Evolutionary conservation across 306 rosid species (phyloP).

Genomic region (Argentina anserina): DNA sequence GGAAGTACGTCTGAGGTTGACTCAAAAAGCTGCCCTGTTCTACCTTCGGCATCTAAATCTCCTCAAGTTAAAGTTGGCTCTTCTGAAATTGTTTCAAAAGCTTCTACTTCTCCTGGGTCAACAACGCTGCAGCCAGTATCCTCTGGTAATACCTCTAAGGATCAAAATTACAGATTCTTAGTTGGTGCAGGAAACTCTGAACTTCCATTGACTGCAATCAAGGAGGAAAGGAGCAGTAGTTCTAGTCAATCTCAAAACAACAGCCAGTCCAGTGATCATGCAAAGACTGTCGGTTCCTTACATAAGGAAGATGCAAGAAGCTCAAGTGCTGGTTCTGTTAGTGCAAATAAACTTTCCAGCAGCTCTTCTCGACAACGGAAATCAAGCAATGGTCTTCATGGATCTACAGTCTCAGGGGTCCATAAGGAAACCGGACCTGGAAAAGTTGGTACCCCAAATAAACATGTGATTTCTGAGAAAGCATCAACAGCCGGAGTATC

Average conservation of each 20-base stretch:
- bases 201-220: constrained; percentile 54
- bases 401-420: constrained; percentile 38
- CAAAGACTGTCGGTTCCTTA: constrained; percentile 52
- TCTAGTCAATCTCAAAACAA: constrained; percentile 84
- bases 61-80: constrained; percentile 46
- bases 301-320: constrained; percentile 71
- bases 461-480: constrained; percentile 44
- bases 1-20: constrained; percentile 61
- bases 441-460: constrained; percentile 41
- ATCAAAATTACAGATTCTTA: constrained; percentile 37
- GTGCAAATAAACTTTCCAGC: constrained; percentile 54
- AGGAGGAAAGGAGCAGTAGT: constrained; percentile 83
- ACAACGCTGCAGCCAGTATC: constrained; percentile 42
- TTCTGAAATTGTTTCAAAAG: constrained; percentile 49
- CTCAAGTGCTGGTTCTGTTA: constrained; percentile 61
- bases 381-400: constrained; percentile 51
- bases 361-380: constrained; percentile 66
- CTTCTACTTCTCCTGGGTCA: constrained; percentile 47
- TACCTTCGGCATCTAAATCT: constrained; percentile 49
- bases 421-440: constrained; percentile 52
- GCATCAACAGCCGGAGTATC: constrained; percentile 19
- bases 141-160: constrained; percentile 34
- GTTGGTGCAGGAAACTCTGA: constrained; percentile 48
- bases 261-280: constrained; percentile 78
- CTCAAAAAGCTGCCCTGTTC: constrained; percentile 53